Percentiles rank a stretch among this genome's conserved stretches.
Conservation (phyloP, 495 filamentous ascomycete species). For the Penicillium psychrofluorescens region DNA sequence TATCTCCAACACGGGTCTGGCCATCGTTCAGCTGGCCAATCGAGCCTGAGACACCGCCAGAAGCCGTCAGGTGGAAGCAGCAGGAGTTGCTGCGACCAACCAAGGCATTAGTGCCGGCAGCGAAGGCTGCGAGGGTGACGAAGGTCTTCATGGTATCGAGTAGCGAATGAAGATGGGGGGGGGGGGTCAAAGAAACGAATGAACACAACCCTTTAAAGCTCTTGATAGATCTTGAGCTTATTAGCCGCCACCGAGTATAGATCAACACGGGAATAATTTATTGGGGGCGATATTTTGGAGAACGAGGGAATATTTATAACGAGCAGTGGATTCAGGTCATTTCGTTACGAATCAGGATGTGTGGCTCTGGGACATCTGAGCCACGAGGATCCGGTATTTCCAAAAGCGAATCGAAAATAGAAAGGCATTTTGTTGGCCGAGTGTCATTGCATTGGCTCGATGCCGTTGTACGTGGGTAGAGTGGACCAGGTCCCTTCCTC, state of each 20-base stretch:
- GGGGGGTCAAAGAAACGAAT: neutral
- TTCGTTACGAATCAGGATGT: neutral
- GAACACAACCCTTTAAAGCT: neutral
- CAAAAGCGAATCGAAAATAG: too few species aligned
- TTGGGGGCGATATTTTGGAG: neutral
- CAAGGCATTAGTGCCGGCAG: constrained; percentile 26
- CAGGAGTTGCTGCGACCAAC: constrained; percentile 27
- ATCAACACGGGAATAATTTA: too few species aligned
- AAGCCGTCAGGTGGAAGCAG: constrained; percentile 39
- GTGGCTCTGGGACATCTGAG: too few species aligned
- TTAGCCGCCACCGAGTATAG: too few species aligned
- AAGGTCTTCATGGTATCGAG: constrained; percentile 20
- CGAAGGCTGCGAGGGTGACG: constrained; percentile 22
- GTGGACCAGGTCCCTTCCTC: constrained; percentile 2
- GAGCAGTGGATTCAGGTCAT: neutral
- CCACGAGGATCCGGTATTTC: too few species aligned
- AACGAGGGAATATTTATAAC: neutral
- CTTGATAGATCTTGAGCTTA: too few species aligned
- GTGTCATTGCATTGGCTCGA: neutral
- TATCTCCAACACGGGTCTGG: constrained; percentile 41
- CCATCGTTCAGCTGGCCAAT: constrained; percentile 45
- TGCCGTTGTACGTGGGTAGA: constrained; percentile 6
- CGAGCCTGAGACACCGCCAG: constrained; percentile 33
- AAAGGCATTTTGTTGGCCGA: too few species aligned
- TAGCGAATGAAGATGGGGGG: neutral